A percentile compares a stretch with the other conserved stretches of the same genome.
These are phyloP conservation scores for Aspergillus carlsbadensis DNA, from an alignment of 495 filamentous ascomycete genomes.

Conservation along the genomic window DNA sequence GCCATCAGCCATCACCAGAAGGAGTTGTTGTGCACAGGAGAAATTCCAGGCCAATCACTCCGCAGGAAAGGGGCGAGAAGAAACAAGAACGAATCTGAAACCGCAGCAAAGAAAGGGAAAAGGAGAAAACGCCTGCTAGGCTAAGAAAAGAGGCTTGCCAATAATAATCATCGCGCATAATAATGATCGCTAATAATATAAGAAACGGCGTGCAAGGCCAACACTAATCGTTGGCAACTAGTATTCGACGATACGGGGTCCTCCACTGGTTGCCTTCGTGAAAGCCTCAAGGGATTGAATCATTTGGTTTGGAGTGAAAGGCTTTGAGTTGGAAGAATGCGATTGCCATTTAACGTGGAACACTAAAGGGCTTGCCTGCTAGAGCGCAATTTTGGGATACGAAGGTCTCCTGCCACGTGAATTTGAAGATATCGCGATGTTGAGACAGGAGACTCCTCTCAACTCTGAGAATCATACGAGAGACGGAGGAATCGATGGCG, in stretches of 20 bases:
- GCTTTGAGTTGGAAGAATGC: not conserved
- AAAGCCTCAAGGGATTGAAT: not conserved
- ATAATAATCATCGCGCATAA: conserved; percentile 2
- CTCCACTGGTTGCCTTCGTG: conserved; percentile 14
- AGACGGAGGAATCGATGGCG: not conserved
- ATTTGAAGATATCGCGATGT: not conserved
- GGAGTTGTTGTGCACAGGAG: conserved; percentile 3
- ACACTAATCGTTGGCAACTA: not conserved
- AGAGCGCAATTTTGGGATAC: not conserved
- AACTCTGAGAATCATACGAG: not conserved
- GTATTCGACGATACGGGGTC: conserved; percentile 1
- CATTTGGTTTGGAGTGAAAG: not conserved
- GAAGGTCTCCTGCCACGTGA: not conserved
- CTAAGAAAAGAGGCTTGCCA: conserved; percentile 1
- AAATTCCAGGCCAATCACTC: conserved; percentile 12
- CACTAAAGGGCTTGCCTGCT: not conserved
- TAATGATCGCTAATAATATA: not conserved
- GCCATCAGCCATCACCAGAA: not conserved
- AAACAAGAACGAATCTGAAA: conserved; percentile 18
- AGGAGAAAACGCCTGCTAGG: conserved; percentile 2
- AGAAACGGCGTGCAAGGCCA: not conserved
- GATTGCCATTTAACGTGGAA: not conserved
- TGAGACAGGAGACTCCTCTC: too few species aligned
- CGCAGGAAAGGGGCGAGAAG: conserved; percentile 9
- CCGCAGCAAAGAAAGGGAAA: conserved; percentile 10